Percentiles rank a stretch among this genome's conserved stretches.
Conservation (phyloP, 345 rosid genomes). For the Adansonia digitata region DNA sequence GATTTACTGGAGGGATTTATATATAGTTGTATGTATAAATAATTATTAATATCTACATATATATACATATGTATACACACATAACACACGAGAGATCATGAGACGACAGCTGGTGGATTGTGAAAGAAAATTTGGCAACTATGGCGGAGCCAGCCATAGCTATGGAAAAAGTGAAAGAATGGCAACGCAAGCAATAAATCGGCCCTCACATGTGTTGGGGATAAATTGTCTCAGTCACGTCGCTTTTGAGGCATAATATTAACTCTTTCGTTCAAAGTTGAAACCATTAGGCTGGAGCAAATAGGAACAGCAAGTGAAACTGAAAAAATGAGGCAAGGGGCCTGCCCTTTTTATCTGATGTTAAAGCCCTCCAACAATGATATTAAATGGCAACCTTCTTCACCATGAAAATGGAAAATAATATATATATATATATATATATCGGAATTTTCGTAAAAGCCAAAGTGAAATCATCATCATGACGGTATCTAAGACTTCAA, state of each 20-base stretch:
- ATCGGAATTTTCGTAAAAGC: background rate
- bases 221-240: slow-evolving; percentile 25
- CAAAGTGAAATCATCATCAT: slow-evolving; percentile 14
- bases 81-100: too few relatives aligned
- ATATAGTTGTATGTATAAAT: too few relatives aligned
- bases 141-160: too few relatives aligned
- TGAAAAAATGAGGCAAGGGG: slow-evolving; percentile 12
- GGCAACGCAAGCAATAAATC: slow-evolving; percentile 29
- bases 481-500: background rate
- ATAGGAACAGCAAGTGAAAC: slow-evolving; percentile 8
- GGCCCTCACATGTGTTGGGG: slow-evolving; percentile 37
- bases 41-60: too few relatives aligned
- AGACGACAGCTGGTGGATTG: too few relatives aligned
- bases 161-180: slow-evolving; percentile 23
- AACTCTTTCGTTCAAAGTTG: background rate
- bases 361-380: background rate
- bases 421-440: too few relatives aligned
- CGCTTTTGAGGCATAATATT: slow-evolving; percentile 26
- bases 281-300: slow-evolving; percentile 6
- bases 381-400: slow-evolving; percentile 23
- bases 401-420: background rate
- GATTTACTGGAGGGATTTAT: too few relatives aligned
- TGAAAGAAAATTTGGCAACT: too few relatives aligned
- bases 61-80: too few relatives aligned
- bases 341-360: slow-evolving; percentile 22